Conservation (phyloP, 192 early-diverging fungal genomes). For the Linnemannia elongata region DNA sequence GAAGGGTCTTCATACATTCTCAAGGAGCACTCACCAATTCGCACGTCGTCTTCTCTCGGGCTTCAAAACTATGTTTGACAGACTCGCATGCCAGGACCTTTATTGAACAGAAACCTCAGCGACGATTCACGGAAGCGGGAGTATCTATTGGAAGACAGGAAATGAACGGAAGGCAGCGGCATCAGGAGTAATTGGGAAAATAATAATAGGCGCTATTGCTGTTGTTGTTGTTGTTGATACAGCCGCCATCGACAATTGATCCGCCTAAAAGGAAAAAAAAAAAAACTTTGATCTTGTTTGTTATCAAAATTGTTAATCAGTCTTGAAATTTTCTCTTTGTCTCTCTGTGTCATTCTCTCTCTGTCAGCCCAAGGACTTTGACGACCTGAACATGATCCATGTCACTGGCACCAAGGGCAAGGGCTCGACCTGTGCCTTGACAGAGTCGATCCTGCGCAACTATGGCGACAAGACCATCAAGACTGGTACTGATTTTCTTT, state of each 20-base stretch:
- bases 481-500: constrained; percentile 29
- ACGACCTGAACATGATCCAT: constrained; percentile 85
- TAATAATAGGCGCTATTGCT: not conserved
- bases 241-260: not conserved
- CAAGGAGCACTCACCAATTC: not conserved
- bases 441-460: constrained; percentile 80
- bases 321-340: constrained; percentile 12
- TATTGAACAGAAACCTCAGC: not conserved
- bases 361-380: constrained; percentile 68
- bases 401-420: constrained; percentile 91
- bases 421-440: constrained; percentile 87
- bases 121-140: not conserved
- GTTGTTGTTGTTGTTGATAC: not conserved
- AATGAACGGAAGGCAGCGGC: not conserved
- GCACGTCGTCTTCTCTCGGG: not conserved
- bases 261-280: not conserved
- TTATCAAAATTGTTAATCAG: not conserved
- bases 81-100: not conserved
- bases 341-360: constrained; percentile 50
- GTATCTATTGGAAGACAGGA: not conserved
- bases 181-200: not conserved
- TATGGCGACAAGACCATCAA: constrained; percentile 45
- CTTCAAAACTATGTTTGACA: not conserved
- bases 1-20: not conserved
- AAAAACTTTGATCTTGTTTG: not conserved